These are phyloP conservation scores for Panicum miliaceum DNA, from an alignment of 176 grass and related monocot species.

Conservation along the genomic window DNA sequence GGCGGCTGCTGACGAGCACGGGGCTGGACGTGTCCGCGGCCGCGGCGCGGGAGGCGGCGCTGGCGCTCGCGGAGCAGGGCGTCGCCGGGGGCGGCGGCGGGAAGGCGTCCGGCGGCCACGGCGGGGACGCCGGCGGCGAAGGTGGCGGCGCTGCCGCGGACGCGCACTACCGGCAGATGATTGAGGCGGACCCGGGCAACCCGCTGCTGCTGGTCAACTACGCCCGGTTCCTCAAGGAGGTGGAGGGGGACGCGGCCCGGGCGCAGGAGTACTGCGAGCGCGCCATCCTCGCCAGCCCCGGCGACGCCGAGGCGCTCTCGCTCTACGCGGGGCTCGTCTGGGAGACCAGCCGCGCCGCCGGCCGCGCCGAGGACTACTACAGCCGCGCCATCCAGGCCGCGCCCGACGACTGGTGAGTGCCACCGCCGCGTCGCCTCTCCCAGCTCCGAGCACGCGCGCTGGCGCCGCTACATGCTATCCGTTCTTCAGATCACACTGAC, in stretches of 20 bases:
- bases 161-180: conserved; percentile 55
- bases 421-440: neutral
- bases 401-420: conserved; percentile 61
- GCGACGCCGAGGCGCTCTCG: conserved; percentile 50
- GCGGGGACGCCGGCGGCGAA: neutral
- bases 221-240: conserved; percentile 63
- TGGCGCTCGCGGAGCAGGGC: conserved; percentile 37
- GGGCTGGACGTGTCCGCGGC: conserved; percentile 32
- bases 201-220: conserved; percentile 66
- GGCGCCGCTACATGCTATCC: neutral
- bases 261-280: conserved; percentile 67
- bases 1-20: conserved; percentile 55
- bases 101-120: neutral
- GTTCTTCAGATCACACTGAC: neutral
- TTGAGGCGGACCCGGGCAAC: conserved; percentile 57
- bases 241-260: conserved; percentile 39
- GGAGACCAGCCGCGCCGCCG: conserved; percentile 58
- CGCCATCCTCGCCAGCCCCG: conserved; percentile 57
- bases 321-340: conserved; percentile 70
- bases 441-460: no score
- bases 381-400: conserved; percentile 65
- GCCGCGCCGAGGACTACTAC: conserved; percentile 64
- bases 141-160: conserved; percentile 6
- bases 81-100: neutral
- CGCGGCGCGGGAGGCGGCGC: neutral